phyloP scores from a whole-genome alignment of 352 stramenopile genomes.

The Globisporangium radiosum region DNA sequence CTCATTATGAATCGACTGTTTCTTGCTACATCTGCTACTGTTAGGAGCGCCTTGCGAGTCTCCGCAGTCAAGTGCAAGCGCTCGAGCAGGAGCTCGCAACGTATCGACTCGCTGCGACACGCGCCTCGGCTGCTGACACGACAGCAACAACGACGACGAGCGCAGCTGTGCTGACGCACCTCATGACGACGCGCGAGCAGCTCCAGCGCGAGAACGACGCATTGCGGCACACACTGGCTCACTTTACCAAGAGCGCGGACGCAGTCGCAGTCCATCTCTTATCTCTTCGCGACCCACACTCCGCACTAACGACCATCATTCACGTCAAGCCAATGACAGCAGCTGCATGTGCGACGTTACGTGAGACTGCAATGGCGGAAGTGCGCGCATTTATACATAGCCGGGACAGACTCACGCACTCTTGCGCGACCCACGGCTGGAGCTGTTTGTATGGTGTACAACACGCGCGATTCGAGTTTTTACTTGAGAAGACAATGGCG shows the following conservation, averaged over 20 bases:
- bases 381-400: not conserved
- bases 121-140: too few species aligned
- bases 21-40: not conserved
- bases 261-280: constrained; percentile 1
- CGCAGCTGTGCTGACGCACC: not conserved
- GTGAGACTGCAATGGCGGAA: not conserved
- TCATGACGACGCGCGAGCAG: not conserved
- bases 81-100: constrained; percentile 4
- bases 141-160: not conserved
- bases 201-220: constrained; percentile 10
- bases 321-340: not conserved
- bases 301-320: not conserved
- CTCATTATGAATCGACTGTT: too few species aligned
- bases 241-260: constrained; percentile 2
- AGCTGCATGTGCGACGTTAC: not conserved
- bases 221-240: not conserved
- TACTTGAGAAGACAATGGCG: constrained; percentile 2
- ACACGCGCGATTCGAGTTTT: constrained; percentile 5
- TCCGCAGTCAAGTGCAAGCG: constrained; percentile 3
- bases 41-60: constrained; percentile 3
- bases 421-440: constrained; percentile 3
- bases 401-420: not conserved
- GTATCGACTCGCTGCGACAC: not conserved
- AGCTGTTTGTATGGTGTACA: not conserved
- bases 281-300: not conserved